Evolutionary conservation across 2,329 filamentous ascomycete genomes (phyloP), one percentile per base, ranked within the genome.

Genomic region (Teratosphaeria pseudoeucalypti): DNA sequence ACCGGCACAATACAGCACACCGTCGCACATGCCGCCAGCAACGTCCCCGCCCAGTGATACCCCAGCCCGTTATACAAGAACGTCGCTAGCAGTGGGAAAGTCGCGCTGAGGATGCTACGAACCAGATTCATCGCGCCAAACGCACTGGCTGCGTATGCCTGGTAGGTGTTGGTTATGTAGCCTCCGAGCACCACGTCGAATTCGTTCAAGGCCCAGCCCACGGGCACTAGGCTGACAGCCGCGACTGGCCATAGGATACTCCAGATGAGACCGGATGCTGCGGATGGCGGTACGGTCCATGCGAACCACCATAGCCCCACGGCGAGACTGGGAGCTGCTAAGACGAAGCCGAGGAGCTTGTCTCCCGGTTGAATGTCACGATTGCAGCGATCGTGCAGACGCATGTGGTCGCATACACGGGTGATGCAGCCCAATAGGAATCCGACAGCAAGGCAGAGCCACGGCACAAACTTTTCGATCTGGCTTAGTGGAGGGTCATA

Each of bases 391-490:
- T 12, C 68, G 64, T 23, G 72, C 64, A 76, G 64, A 10, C 68
- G 68, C 26, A 69, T 63, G 58, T 81, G 43, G 19, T 49, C 79
- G 52, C 75, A 70, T 7, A 79, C 56, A 0, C 78, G 73, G 0
- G 76, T 49, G 43, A 49, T 5, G 74, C 0, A 79, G 63, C 16
- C 77, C 71, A 27, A 75, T 77, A 37, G 77, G 65, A 10, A 73
- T 47, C 1, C 76, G 70, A 3, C 78, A 81, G 75, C 63, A 69
- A 78, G 78, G 73, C 86, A 80, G 74, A 71, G 43, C 43, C 43
- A 49, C n/a, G 19, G 43, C 16, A 49, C 10, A n/a, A 19, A 6
- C 10, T 49, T 49, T n/a, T 49, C 16, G 11, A 3, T 19, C 43
- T 49, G 43, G 19, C 16, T 49, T 5, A 49, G 9, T 49, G 70